Base-by-base conservation (phyloP, 768 basidiomycete genomes). In the Amanita polypyramis region DNA sequence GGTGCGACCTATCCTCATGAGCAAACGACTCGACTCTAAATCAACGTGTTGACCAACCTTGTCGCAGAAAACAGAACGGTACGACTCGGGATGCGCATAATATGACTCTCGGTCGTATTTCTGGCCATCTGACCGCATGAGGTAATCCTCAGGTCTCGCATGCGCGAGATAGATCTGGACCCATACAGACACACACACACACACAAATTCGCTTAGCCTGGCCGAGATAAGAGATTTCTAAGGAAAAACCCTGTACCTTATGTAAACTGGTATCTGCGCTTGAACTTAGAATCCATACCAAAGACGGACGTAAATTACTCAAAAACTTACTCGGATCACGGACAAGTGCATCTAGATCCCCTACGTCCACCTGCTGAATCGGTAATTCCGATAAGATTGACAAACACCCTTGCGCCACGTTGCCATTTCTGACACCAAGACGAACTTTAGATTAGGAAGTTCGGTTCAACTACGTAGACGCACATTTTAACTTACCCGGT, bases 121-220 rank as follows among this genome's bases (percentile, higher is more conserved):
- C 1, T 58, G 57, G 0, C 82, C 80, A 45, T 83, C 77, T 1
- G 60, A 57, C n/a, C 75, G 68, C 5, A 73, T 60, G 29, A 94
- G 67, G 57, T 95, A 94, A 50, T 89, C 80, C 40, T 70, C 57
- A 0, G 87, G 79, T 33, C 70, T 68, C 0, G 79, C 79, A 45
- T 89, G 88, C 0, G 85, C 79, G 12, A 92, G 65, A 61, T 91
- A 92, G 34, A 90, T 73, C 84, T 87, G 51, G n/a, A n/a, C n/a
- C n/a, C n/a, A n/a, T n/a, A n/a, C 25, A 15, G 37, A 19, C 25
- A 27, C 25, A 4, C 19, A 10, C 9, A 4, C 19, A 19, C 20
- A n/a, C n/a, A n/a, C 11, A 35, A 12, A 3, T 11, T 20, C 20
- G 6, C 12, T 21, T 17, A 20, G 12, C n/a, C 17, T 12, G 47